phyloP scores from a whole-genome alignment of 495 filamentous ascomycete species.

The Penicillium herquei region DNA sequence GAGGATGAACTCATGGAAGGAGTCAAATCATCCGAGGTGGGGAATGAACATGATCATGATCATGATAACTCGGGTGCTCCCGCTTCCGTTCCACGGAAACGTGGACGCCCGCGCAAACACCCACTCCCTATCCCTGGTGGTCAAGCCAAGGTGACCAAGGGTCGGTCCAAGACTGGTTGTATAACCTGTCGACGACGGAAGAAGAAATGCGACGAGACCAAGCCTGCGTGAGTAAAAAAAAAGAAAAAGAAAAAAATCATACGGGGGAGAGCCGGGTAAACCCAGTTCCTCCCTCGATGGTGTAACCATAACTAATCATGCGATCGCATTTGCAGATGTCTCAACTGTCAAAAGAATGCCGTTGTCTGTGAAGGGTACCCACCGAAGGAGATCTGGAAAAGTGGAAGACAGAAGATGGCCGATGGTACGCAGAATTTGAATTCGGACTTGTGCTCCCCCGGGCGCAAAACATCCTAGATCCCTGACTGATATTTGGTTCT shows the following conservation, averaged over 20 bases:
- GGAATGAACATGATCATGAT: slow-evolving; percentile 12
- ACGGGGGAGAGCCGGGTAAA: not conserved
- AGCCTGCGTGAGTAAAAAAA: slow-evolving; percentile 58
- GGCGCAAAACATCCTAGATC: slow-evolving; percentile 2
- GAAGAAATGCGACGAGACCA: slow-evolving; percentile 98
- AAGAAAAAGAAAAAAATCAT: not conserved
- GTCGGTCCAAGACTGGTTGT: slow-evolving; percentile 91
- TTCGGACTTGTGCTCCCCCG: slow-evolving; percentile 3
- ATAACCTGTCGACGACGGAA: slow-evolving; percentile 88
- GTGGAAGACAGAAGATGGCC: slow-evolving; percentile 72
- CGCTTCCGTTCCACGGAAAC: slow-evolving; percentile 48
- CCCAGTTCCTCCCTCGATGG: not conserved
- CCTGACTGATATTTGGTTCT: slow-evolving; percentile 13
- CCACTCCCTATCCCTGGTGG: slow-evolving; percentile 57
- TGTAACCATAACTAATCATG: slow-evolving; percentile 1
- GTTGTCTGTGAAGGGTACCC: slow-evolving; percentile 91
- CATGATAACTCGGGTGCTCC: slow-evolving; percentile 30
- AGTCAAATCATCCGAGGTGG: slow-evolving; percentile 37
- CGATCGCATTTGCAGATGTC: slow-evolving; percentile 47
- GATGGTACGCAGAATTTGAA: slow-evolving; percentile 56
- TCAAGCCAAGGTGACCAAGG: slow-evolving; percentile 72
- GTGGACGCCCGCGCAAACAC: slow-evolving; percentile 84
- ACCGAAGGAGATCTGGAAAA: slow-evolving; percentile 84
- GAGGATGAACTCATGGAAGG: slow-evolving; percentile 34
- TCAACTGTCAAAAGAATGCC: slow-evolving; percentile 92